Evolutionary conservation across 78 protist genomes (phyloP).

Genomic region (Dictyostelium brefeldianum): DNA sequence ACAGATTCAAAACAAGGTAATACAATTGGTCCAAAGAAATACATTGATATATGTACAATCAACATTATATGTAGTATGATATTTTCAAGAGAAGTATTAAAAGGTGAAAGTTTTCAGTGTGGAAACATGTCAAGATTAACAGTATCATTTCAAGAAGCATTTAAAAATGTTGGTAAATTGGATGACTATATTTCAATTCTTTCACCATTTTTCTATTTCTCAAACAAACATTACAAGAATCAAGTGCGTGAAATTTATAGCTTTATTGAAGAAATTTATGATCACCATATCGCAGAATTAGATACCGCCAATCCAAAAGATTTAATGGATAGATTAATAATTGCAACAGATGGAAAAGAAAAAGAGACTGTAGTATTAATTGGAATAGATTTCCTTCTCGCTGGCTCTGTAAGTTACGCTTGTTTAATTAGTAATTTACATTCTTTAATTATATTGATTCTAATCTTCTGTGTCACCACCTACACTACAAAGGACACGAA

Average conservation of each 20-base stretch:
- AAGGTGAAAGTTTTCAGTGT: constrained; percentile 15
- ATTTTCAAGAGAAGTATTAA: constrained; percentile 19
- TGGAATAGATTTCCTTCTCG: background rate
- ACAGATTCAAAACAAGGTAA: too few species aligned
- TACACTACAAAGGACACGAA: too few species aligned
- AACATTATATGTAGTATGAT: constrained; percentile 26
- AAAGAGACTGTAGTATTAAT: background rate
- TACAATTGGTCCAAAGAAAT: background rate
- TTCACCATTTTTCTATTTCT: constrained; percentile 7
- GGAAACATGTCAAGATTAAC: constrained; percentile 8
- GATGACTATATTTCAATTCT: constrained; percentile 18
- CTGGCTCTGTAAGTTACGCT: too few species aligned
- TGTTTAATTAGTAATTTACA: too few species aligned
- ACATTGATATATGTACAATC: constrained; percentile 12
- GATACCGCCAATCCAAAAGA: constrained; percentile 20
- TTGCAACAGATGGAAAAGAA: constrained; percentile 1
- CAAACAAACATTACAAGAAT: background rate
- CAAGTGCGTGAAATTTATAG: background rate
- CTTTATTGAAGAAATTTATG: constrained; percentile 28
- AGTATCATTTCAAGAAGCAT: background rate
- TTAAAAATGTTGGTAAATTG: constrained; percentile 15
- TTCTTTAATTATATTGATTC: too few species aligned
- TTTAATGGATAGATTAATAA: constrained; percentile 1
- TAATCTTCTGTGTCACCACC: too few species aligned
- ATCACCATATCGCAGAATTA: constrained; percentile 1